Base-by-base conservation (phyloP, 768 basidiomycete genomes). In the Termitomyces sp. region DNA sequence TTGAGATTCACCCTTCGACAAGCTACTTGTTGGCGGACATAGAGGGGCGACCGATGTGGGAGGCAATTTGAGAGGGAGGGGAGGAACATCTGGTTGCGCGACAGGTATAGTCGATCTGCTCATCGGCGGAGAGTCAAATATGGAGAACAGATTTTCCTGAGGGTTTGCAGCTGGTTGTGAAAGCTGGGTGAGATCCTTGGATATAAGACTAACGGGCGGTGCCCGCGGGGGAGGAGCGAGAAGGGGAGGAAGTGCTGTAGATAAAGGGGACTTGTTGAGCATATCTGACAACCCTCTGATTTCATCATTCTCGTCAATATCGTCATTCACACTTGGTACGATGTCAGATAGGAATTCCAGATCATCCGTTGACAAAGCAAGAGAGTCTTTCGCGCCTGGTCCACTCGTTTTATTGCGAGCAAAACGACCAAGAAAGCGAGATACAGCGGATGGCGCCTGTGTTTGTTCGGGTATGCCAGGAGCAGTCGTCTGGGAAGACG, bases 351-450 rank as follows among this genome's bases (percentile, higher is more conserved):
- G 77, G 67, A 89, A 95, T 63, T 92, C 88, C 31, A 96, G 77
- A 68, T 96, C 94, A 58, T 91, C 86, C 1, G 82, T 76, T 16
- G 91, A 91, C 18, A 95, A 78, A 13, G 91, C 81, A 36, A 95
- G 69, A 33, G 88, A 85, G 53, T 78, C 79, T 49, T 76, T 76
- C 34, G 74, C 72, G 55, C 64, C 78, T 50, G 75, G 58, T 30
- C 67, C 61, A 4, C 72, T 60, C 20, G 75, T 63, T 49, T 73
- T 77, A 30, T 72, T 71, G 22, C 84, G 81, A 8, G 85, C 86
- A 70, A 95, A 90, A 50, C 91, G 83, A 52, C 81, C 84, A 50
- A 94, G 77, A 69, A 95, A 95, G 5, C 93, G 84, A 12, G 92
- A 91, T 34, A 95, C 89, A 8, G 84, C 90, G 0, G 93, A 91